Percentiles rank a stretch among this genome's conserved stretches.
Evolutionary conservation across 2,329 filamentous ascomycete genomes (phyloP).

Genomic region (Hypoxylon sp.): DNA sequence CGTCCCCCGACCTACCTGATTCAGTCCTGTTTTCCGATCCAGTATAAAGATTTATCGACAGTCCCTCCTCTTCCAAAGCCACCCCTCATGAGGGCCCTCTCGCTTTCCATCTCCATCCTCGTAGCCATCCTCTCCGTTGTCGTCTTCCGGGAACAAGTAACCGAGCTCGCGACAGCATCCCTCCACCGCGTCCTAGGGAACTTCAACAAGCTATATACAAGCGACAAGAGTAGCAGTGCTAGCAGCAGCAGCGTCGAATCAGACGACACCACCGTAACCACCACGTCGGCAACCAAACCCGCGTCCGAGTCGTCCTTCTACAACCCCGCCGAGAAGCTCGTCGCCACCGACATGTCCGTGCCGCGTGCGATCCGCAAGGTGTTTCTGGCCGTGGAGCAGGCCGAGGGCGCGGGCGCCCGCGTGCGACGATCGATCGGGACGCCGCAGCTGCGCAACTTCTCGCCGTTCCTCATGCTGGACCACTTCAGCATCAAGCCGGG

Average conservation of each 20-base stretch:
- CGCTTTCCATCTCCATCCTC: conserved; percentile 54
- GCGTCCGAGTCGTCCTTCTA: conserved; percentile 45
- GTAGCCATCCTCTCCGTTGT: conserved; percentile 54
- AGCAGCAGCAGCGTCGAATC: conserved; percentile 8
- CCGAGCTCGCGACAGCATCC: conserved; percentile 44
- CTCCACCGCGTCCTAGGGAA: conserved; percentile 41
- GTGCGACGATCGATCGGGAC: conserved; percentile 92
- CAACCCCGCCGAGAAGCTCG: conserved; percentile 47
- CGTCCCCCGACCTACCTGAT: conserved; percentile 35
- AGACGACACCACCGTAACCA: conserved; percentile 29
- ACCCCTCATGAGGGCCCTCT: conserved; percentile 54
- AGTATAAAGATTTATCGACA: conserved; percentile 21
- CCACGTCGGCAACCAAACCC: conserved; percentile 30
- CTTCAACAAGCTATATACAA: conserved; percentile 30
- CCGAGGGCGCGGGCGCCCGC: conserved; percentile 87
- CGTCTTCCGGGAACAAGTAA: conserved; percentile 50
- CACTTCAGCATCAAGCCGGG: conserved; percentile 85
- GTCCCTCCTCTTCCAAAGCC: conserved; percentile 14
- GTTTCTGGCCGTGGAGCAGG: conserved; percentile 85
- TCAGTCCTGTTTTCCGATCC: conserved; percentile 32
- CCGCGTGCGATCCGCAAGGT: conserved; percentile 83
- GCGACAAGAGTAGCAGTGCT: conserved; percentile 25
- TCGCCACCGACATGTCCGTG: conserved; percentile 69
- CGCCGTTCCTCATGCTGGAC: conserved; percentile 95
- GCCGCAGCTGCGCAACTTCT: conserved; percentile 83